Evolutionary conservation across 108 stramenopile species (phyloP).

Genomic region (Craspedostauros australis): DNA sequence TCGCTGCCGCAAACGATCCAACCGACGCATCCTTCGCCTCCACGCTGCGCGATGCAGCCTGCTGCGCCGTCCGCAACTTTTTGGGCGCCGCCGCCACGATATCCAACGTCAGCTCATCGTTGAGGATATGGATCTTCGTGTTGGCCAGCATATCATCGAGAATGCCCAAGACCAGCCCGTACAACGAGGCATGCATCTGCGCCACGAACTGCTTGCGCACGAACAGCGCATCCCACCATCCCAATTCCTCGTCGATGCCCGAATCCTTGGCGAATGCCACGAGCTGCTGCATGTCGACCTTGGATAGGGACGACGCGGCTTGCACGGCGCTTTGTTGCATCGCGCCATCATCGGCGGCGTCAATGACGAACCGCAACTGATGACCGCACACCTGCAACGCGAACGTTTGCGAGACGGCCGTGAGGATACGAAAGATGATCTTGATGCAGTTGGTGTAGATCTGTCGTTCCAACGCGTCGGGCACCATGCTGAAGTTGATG

Average conservation of each 20-base stretch:
- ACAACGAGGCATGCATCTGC: constrained; percentile 28
- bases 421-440: constrained; percentile 27
- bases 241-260: no score
- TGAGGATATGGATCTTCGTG: background rate
- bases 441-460: constrained; percentile 25
- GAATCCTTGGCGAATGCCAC: no score
- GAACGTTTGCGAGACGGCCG: constrained; percentile 1
- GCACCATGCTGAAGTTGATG: constrained; percentile 24
- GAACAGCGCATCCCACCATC: constrained; percentile 9
- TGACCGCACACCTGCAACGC: no score
- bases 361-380: no score
- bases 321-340: no score
- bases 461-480: constrained; percentile 31
- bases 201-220: constrained; percentile 8
- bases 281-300: no score
- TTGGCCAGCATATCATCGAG: constrained; percentile 17
- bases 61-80: no score
- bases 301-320: no score
- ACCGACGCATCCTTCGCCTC: no score
- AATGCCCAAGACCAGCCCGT: constrained; percentile 24
- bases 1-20: constrained; percentile 1
- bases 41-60: no score
- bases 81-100: background rate
- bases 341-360: no score
- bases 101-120: constrained; percentile 4